phyloP scores from a whole-genome alignment of 306 rosid species.

The Rosa persica region DNA sequence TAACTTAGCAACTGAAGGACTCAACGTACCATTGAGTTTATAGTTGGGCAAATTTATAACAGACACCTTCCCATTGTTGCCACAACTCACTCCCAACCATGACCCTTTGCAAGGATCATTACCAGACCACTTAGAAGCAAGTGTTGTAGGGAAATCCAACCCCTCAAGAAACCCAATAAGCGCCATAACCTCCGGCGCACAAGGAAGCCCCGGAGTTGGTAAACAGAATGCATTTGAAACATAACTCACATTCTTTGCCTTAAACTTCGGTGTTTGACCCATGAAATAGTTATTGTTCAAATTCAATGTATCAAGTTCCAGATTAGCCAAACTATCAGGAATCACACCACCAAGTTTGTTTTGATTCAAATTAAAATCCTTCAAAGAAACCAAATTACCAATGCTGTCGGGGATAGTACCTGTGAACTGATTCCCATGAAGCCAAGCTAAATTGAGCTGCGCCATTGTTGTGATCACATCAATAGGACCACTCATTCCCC shows the following conservation, averaged over 20 bases:
- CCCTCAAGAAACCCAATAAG: conserved; percentile 64
- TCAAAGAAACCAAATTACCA: conserved; percentile 59
- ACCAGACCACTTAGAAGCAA: conserved; percentile 65
- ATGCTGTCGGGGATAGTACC: conserved; percentile 70
- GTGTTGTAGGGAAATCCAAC: conserved; percentile 62
- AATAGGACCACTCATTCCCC: conserved; percentile 56
- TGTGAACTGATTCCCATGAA: conserved; percentile 79
- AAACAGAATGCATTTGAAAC: conserved; percentile 56
- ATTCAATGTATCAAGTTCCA: conserved; percentile 50
- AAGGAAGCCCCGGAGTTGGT: conserved; percentile 41
- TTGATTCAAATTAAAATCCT: conserved; percentile 71
- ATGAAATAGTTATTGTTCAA: conserved; percentile 79
- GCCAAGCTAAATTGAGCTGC: conserved; percentile 69
- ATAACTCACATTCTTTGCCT: conserved; percentile 35
- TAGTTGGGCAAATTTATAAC: conserved; percentile 60
- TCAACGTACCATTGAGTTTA: conserved; percentile 65
- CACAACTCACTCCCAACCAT: conserved; percentile 82
- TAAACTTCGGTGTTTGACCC: conserved; percentile 84
- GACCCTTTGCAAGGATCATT: conserved; percentile 60
- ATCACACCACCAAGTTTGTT: conserved; percentile 74
- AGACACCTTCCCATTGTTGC: conserved; percentile 44
- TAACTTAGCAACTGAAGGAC: conserved; percentile 78
- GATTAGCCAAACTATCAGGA: conserved; percentile 58
- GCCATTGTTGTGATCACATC: conserved; percentile 62
- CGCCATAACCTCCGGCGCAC: conserved; percentile 71